Evolutionary conservation across 1,139 yeast species (phyloP).

Genomic region (Dujonia santamariae): DNA sequence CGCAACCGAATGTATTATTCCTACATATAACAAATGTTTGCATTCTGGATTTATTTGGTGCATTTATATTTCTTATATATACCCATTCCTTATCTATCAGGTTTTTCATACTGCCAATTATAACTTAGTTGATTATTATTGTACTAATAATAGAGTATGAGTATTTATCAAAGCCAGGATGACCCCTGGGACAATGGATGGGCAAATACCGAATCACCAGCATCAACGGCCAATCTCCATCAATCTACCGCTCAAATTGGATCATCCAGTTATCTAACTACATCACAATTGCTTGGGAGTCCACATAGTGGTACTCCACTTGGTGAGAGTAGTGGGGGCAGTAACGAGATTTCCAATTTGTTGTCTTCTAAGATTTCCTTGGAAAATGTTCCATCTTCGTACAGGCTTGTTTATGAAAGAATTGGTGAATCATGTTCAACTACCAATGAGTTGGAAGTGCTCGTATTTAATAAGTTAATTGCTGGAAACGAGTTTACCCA

Average conservation of each 20-base stretch:
- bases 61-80: too few species aligned
- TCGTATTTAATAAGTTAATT: conserved; percentile 27
- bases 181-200: conserved; percentile 48
- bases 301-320: too few species aligned
- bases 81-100: too few species aligned
- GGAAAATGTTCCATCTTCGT: conserved; percentile 22
- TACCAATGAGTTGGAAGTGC: conserved; percentile 30
- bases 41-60: too few species aligned
- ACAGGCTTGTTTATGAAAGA: conserved; percentile 17
- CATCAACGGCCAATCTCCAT: neutral
- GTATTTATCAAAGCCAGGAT: conserved; percentile 22
- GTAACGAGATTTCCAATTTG: neutral
- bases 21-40: too few species aligned
- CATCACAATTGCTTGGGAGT: conserved; percentile 6
- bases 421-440: conserved; percentile 20
- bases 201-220: conserved; percentile 18
- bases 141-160: conserved; percentile 16
- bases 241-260: neutral
- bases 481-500: conserved; percentile 24
- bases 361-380: neutral
- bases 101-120: too few species aligned
- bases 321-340: too few species aligned
- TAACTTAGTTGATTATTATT: too few species aligned
- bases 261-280: neutral
- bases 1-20: too few species aligned